These are phyloP conservation scores for Rhododendron kiyosumense DNA, from an alignment of 148 eudicot genomes.

Conservation along the genomic window DNA sequence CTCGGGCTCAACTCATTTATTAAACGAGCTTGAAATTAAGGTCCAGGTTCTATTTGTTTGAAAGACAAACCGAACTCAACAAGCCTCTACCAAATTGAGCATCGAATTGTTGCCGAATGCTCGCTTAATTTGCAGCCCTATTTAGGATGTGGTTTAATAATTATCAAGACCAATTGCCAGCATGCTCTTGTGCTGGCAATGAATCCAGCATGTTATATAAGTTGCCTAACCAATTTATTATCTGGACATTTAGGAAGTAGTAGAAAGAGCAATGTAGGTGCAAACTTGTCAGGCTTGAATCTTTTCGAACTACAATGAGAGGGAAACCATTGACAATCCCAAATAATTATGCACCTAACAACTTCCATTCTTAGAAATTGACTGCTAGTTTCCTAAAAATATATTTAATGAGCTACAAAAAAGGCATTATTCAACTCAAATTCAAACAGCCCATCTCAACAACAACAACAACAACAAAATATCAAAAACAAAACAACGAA, in stretches of 20 bases:
- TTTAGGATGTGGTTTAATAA: background rate
- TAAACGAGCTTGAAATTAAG: background rate
- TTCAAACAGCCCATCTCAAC: background rate
- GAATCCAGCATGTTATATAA: background rate
- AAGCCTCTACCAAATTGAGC: background rate
- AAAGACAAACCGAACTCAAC: background rate
- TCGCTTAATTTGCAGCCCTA: background rate
- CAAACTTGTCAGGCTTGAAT: background rate
- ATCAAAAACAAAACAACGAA: background rate
- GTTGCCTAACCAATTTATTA: background rate
- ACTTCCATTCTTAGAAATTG: background rate
- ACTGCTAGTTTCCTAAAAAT: background rate
- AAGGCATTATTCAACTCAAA: background rate
- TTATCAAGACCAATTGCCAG: background rate
- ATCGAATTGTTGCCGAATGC: background rate
- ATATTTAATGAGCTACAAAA: background rate
- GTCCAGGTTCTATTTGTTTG: background rate
- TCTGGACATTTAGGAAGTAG: background rate
- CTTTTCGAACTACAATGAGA: background rate
- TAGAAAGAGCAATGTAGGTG: background rate
- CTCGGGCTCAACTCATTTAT: background rate
- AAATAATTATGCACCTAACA: background rate
- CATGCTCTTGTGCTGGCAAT: background rate
- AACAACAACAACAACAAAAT: background rate
- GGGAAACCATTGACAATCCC: background rate